These are phyloP conservation scores for Leersia perrieri DNA, from an alignment of 176 grass and related monocot species.

Conservation along the genomic window DNA sequence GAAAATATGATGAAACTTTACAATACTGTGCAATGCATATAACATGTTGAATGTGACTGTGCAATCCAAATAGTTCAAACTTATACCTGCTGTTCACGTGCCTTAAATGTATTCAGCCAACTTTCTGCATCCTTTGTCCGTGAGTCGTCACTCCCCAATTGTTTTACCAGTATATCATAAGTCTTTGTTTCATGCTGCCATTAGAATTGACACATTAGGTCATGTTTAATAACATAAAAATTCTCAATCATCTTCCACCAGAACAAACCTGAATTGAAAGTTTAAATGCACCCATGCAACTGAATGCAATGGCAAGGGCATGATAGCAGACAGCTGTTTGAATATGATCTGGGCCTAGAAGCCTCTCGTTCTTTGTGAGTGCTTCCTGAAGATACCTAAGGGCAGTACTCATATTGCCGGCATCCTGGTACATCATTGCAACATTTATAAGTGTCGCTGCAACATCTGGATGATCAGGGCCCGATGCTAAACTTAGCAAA, in stretches of 20 bases:
- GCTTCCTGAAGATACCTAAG: constrained; percentile 95
- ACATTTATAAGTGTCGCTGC: constrained; percentile 92
- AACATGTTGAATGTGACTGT: background rate
- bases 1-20: background rate
- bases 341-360: constrained; percentile 89
- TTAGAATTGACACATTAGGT: constrained; percentile 11
- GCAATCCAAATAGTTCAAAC: constrained; percentile 6
- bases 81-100: constrained; percentile 79
- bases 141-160: constrained; percentile 82
- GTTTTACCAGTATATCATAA: constrained; percentile 82
- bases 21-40: background rate
- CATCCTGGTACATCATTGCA: constrained; percentile 99
- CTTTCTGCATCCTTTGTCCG: constrained; percentile 88
- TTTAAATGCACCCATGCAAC: constrained; percentile 85
- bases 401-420: constrained; percentile 78
- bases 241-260: background rate
- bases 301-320: constrained; percentile 94
- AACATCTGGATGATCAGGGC: constrained; percentile 88
- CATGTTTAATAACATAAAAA: constrained; percentile 13
- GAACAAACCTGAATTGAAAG: constrained; percentile 86
- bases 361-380: constrained; percentile 77
- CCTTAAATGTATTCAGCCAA: constrained; percentile 87
- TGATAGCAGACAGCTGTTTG: constrained; percentile 98
- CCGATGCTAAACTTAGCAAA: constrained; percentile 80
- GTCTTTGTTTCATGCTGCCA: constrained; percentile 92